phyloP scores from a whole-genome alignment of 768 basidiomycete genomes.

The Auriscalpium orientale region DNA sequence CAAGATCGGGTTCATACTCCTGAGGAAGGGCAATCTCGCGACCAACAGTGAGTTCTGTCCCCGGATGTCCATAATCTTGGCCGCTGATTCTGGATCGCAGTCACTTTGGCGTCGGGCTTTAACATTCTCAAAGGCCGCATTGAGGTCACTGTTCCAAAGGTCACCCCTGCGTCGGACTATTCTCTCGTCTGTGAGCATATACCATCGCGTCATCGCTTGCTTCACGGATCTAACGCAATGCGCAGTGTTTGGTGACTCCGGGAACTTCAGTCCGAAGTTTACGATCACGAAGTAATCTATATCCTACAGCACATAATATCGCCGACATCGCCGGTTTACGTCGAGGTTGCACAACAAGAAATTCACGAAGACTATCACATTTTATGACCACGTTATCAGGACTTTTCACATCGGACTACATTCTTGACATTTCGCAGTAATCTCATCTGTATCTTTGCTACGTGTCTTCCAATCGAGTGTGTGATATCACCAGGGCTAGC shows the following conservation, averaged over 20 bases:
- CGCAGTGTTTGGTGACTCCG: slow-evolving; percentile 29
- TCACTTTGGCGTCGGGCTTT: neutral
- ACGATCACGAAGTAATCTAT: slow-evolving; percentile 14
- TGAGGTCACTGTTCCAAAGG: slow-evolving; percentile 4
- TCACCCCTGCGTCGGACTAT: neutral
- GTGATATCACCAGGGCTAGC: too few species aligned
- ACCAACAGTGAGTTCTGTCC: neutral
- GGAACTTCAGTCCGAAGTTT: slow-evolving; percentile 22
- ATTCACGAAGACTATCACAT: neutral
- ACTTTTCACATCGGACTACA: neutral
- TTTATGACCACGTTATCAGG: neutral
- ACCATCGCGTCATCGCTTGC: neutral
- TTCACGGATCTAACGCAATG: neutral
- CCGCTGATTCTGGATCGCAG: neutral
- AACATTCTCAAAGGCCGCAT: neutral
- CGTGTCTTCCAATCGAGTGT: too few species aligned
- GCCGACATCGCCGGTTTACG: neutral
- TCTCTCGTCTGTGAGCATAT: slow-evolving; percentile 2
- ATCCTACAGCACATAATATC: neutral
- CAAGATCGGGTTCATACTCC: neutral
- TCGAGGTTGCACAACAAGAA: neutral
- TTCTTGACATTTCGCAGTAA: neutral
- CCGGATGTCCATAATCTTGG: neutral
- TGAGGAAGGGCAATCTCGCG: neutral
- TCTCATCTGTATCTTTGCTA: neutral